These are phyloP conservation scores for Monascus ruber DNA, from an alignment of 2,329 filamentous ascomycete genomes.

Conservation along the genomic window DNA sequence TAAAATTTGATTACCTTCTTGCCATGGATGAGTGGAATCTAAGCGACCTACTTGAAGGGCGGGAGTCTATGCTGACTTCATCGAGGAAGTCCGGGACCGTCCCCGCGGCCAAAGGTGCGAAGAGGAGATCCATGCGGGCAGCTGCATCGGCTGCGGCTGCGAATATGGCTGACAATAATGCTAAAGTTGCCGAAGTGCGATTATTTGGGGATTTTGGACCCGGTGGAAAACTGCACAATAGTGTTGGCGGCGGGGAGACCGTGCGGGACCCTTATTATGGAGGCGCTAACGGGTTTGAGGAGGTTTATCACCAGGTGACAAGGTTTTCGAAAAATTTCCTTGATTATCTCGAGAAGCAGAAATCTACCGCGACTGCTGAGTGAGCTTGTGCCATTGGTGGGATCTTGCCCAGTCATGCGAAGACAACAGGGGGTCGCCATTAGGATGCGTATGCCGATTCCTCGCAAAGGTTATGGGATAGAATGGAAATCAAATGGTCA, in stretches of 20 bases:
- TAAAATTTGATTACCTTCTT: conserved; percentile 81
- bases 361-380: not conserved
- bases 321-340: conserved; percentile 70
- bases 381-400: conserved; percentile 2
- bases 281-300: conserved; percentile 66
- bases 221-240: conserved; percentile 33
- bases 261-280: conserved; percentile 90
- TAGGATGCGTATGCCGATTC: no score
- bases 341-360: conserved; percentile 38
- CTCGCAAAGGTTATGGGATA: no score
- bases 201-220: conserved; percentile 75
- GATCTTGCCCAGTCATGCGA: not conserved
- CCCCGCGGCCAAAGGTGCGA: conserved; percentile 8
- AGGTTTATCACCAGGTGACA: conserved; percentile 72
- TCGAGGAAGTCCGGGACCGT: conserved; percentile 34
- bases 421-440: not conserved
- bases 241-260: conserved; percentile 47
- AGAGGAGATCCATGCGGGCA: conserved; percentile 22
- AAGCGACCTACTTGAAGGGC: conserved; percentile 52
- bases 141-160: conserved; percentile 16
- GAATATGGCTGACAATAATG: conserved; percentile 23
- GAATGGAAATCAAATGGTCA: no score
- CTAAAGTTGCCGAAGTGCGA: conserved; percentile 48
- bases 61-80: conserved; percentile 36
- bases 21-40: conserved; percentile 88